These are phyloP conservation scores for Paecilomyces niveus DNA, from an alignment of 2,329 filamentous ascomycete genomes.

Conservation along the genomic window DNA sequence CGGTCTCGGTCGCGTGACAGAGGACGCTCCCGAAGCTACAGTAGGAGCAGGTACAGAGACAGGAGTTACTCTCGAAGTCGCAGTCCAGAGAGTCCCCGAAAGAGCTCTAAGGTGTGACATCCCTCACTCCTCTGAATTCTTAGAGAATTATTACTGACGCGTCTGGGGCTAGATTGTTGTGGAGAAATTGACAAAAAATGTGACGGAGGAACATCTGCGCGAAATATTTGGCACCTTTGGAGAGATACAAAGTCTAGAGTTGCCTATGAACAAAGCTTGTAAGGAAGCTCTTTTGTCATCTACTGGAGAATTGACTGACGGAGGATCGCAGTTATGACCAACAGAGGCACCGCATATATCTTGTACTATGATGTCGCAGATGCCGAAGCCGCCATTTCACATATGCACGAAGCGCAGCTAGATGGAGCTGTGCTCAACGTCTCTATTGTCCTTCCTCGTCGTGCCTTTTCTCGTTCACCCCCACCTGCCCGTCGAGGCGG, in stretches of 20 bases:
- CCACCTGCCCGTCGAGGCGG: constrained; percentile 61
- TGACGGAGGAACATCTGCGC: constrained; percentile 77
- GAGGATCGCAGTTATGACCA: constrained; percentile 62
- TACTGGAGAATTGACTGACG: constrained; percentile 2
- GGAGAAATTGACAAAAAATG: constrained; percentile 91
- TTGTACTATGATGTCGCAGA: constrained; percentile 69
- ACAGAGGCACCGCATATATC: constrained; percentile 90
- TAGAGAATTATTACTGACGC: not conserved
- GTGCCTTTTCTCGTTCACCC: constrained; percentile 74
- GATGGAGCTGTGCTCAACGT: constrained; percentile 79
- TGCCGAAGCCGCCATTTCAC: constrained; percentile 80
- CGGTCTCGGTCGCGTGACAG: constrained; percentile 21
- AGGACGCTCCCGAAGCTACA: constrained; percentile 27
- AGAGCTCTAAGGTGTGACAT: constrained; percentile 17
- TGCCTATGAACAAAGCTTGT: constrained; percentile 86
- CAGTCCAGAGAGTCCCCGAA: constrained; percentile 16
- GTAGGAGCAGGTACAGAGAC: constrained; percentile 34
- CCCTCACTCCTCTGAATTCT: not conserved
- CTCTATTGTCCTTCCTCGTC: constrained; percentile 77
- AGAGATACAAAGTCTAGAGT: constrained; percentile 74
- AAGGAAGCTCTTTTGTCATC: constrained; percentile 26
- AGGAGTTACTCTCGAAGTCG: constrained; percentile 29
- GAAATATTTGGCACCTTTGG: constrained; percentile 93
- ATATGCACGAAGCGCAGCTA: constrained; percentile 97
- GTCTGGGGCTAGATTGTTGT: constrained; percentile 68